These are phyloP conservation scores for Colletotrichum sublineola DNA, from an alignment of 2,329 filamentous ascomycete genomes.

Conservation along the genomic window DNA sequence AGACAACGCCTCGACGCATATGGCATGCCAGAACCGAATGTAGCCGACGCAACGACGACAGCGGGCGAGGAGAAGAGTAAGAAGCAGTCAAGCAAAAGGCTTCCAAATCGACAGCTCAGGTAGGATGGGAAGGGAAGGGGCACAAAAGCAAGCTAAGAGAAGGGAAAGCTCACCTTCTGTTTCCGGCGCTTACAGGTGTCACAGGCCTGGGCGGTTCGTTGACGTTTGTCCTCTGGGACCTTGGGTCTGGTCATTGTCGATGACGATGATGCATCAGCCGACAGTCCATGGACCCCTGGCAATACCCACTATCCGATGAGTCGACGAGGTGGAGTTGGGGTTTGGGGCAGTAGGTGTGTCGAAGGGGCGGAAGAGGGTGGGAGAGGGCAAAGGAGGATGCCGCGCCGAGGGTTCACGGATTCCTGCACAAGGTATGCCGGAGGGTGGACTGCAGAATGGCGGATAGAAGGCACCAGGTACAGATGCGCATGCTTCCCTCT, in stretches of 20 bases:
- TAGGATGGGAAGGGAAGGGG: conserved; percentile 4
- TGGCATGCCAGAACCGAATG: not conserved
- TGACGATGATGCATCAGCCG: conserved; percentile 45
- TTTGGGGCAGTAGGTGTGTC: conserved; percentile 15
- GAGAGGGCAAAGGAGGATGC: conserved; percentile 32
- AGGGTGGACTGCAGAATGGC: conserved; percentile 26
- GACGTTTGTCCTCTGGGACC: conserved; percentile 70
- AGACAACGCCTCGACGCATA: conserved; percentile 8
- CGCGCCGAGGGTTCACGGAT: conserved; percentile 32
- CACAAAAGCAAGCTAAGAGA: conserved; percentile 11
- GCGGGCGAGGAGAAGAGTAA: not conserved
- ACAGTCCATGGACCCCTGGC: conserved; percentile 31
- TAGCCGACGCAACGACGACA: not conserved
- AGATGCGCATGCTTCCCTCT: conserved; percentile 32
- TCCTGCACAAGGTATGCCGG: conserved; percentile 28
- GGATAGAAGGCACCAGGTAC: conserved; percentile 33
- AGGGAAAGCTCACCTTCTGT: conserved; percentile 69
- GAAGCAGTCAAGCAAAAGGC: not conserved
- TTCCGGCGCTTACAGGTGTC: conserved; percentile 75
- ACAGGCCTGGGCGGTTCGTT: conserved; percentile 74
- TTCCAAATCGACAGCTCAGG: not conserved
- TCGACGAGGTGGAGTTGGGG: conserved; percentile 34
- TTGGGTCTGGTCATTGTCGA: conserved; percentile 64
- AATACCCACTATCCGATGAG: conserved; percentile 42
- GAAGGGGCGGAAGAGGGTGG: conserved; percentile 10